phyloP scores from a whole-genome alignment of 2,329 filamentous ascomycete genomes.

The Pseudocercospora ulei region DNA sequence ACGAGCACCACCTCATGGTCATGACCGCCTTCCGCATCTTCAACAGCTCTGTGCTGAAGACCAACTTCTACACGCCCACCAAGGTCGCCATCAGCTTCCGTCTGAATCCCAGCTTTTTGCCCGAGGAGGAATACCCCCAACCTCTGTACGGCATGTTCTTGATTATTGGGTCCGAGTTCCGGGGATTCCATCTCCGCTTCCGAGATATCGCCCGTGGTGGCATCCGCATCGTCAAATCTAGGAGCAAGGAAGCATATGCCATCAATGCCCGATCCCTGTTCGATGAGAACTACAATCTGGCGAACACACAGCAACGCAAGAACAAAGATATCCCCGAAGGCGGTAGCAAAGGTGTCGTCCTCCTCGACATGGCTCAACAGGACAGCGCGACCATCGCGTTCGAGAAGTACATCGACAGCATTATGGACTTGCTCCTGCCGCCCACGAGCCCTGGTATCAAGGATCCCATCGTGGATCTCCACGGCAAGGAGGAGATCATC shows the following conservation, averaged over 20 bases:
- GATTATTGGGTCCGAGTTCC: conserved; percentile 90
- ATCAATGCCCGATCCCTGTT: conserved; percentile 96
- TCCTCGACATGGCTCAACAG: conserved; percentile 87
- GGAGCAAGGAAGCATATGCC: conserved; percentile 87
- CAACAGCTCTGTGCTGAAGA: conserved; percentile 89
- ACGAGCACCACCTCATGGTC: conserved; percentile 96
- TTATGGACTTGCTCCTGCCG: conserved; percentile 84
- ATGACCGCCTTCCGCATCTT: conserved; percentile 95
- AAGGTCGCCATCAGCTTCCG: conserved; percentile 98
- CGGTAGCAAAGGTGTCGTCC: conserved; percentile 92
- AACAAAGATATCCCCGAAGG: conserved; percentile 99
- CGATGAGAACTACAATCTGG: conserved; percentile 96
- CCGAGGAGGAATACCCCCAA: conserved; percentile 83
- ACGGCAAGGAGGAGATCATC: conserved; percentile 90
- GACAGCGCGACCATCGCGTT: conserved; percentile 87
- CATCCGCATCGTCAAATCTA: conserved; percentile 96
- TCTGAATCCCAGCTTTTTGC: conserved; percentile 78
- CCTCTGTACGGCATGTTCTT: conserved; percentile 97
- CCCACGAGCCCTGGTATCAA: conserved; percentile 93
- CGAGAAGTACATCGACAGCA: conserved; percentile 99
- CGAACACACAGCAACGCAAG: conserved; percentile 97
- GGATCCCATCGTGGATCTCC: conserved; percentile 91
- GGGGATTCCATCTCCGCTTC: conserved; percentile 95
- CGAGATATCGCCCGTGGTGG: conserved; percentile 92
- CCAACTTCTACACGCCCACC: conserved; percentile 94